Evolutionary conservation across 805 yeast genomes (phyloP).

Genomic region (Ogataea populi-albae): DNA sequence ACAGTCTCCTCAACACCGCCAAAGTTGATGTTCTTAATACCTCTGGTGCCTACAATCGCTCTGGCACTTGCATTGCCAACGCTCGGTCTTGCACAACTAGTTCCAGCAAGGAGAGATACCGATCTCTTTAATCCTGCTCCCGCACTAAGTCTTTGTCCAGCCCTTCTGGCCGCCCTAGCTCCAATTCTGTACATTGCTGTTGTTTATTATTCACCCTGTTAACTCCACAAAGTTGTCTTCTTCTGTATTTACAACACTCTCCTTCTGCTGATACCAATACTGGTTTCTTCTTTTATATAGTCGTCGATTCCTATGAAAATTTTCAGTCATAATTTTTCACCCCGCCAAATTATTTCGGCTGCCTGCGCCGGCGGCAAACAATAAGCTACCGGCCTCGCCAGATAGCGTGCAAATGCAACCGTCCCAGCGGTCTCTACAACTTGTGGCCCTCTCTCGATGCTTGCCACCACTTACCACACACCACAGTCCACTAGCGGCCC

Average conservation of each 20-base stretch:
- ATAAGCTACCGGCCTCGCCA: too few relatives aligned
- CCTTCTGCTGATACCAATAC: too few relatives aligned
- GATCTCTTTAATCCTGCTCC: conserved; percentile 57
- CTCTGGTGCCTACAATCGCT: conserved; percentile 65
- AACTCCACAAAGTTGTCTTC: too few relatives aligned
- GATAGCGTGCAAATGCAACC: too few relatives aligned
- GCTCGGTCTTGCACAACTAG: conserved; percentile 41
- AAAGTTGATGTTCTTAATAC: conserved; percentile 94
- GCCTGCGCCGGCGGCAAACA: too few relatives aligned
- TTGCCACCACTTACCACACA: too few relatives aligned
- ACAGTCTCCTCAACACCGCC: conserved; percentile 94
- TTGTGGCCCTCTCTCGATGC: too few relatives aligned
- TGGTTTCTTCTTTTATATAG: too few relatives aligned
- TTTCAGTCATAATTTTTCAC: conserved; percentile 1
- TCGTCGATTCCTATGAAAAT: background rate
- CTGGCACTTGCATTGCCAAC: conserved; percentile 41
- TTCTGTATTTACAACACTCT: too few relatives aligned
- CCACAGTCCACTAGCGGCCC: too few relatives aligned
- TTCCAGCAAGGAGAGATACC: conserved; percentile 46
- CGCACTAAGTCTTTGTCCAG: conserved; percentile 39
- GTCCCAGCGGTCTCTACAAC: too few relatives aligned
- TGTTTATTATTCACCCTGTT: conserved; percentile 4
- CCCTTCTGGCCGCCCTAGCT: conserved; percentile 48
- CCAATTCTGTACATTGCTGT: conserved; percentile 40
- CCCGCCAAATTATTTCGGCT: too few relatives aligned